Evolutionary conservation across 78 protist genomes (phyloP).

Genomic region (Dictyostelium brefeldianum): DNA sequence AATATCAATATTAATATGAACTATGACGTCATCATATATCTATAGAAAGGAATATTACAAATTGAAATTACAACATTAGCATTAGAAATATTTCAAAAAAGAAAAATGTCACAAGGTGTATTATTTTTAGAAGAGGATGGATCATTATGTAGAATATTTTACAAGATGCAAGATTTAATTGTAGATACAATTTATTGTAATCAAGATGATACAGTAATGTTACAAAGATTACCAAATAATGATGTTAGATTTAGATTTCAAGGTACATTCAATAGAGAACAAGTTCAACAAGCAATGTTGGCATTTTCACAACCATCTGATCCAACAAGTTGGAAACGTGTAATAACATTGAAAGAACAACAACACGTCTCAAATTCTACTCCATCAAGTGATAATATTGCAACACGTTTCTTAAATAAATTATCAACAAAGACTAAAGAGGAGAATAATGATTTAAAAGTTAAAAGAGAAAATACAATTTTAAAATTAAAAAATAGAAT

Average conservation of each 20-base stretch:
- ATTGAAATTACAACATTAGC: constrained; percentile 47
- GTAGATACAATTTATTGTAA: constrained; percentile 55
- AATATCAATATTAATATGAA: neutral
- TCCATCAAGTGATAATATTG: constrained; percentile 37
- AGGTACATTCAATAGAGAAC: constrained; percentile 26
- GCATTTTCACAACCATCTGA: constrained; percentile 35
- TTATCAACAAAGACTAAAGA: constrained; percentile 42
- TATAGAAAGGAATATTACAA: constrained; percentile 69
- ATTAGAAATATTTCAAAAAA: constrained; percentile 55
- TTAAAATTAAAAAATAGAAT: constrained; percentile 56
- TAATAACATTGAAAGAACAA: constrained; percentile 23
- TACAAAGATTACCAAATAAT: constrained; percentile 58
- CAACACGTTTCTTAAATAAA: constrained; percentile 50
- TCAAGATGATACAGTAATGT: constrained; percentile 73
- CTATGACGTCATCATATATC: no score
- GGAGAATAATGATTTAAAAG: constrained; percentile 28
- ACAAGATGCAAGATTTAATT: constrained; percentile 44
- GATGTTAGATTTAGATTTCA: constrained; percentile 57
- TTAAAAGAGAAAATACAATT: constrained; percentile 56
- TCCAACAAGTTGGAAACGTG: constrained; percentile 59
- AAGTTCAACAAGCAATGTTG: constrained; percentile 45
- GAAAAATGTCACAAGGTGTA: constrained; percentile 71
- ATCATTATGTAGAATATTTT: constrained; percentile 54
- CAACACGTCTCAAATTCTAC: constrained; percentile 43
- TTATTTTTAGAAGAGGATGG: constrained; percentile 75